A percentile compares a stretch with the other conserved stretches of the same genome.
phyloP scores from a whole-genome alignment of 2,329 filamentous ascomycete genomes.

The Fusarium devonianum region DNA sequence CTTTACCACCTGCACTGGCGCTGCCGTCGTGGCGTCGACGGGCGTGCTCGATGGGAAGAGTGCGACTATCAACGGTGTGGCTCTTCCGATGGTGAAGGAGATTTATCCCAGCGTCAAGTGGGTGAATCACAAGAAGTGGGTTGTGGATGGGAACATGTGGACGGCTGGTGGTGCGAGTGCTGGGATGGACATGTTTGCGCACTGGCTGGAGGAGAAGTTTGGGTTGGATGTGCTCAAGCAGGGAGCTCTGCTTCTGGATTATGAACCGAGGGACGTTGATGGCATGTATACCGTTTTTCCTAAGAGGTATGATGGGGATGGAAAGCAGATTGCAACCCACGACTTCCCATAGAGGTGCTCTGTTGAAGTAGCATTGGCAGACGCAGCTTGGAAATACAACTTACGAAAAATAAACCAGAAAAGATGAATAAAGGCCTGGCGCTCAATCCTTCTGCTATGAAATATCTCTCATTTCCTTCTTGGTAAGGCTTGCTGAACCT shows the following conservation, averaged over 20 bases:
- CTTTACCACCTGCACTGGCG: constrained; percentile 50
- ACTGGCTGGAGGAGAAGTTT: constrained; percentile 50
- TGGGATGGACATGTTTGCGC: constrained; percentile 54
- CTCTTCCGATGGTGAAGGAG: constrained; percentile 41
- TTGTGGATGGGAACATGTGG: constrained; percentile 56
- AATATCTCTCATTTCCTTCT: too few relatives aligned
- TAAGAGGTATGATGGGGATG: constrained; percentile 39
- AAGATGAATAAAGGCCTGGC: too few relatives aligned
- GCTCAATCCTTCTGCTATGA: too few relatives aligned
- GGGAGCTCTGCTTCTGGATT: constrained; percentile 41
- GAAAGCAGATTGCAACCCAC: constrained; percentile 42
- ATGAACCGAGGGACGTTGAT: constrained; percentile 46
- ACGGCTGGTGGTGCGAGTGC: constrained; percentile 54
- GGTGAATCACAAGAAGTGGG: constrained; percentile 53
- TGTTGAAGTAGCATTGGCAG: too few relatives aligned
- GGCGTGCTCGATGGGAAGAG: constrained; percentile 52
- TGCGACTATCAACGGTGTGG: constrained; percentile 53
- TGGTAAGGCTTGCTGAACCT: too few relatives aligned
- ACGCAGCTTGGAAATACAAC: too few relatives aligned
- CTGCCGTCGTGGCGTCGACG: constrained; percentile 41
- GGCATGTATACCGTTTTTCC: constrained; percentile 42
- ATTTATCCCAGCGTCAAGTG: constrained; percentile 52
- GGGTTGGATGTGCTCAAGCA: constrained; percentile 40
- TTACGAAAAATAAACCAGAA: too few relatives aligned
- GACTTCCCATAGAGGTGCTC: constrained; percentile 12